Evolutionary conservation across 768 basidiomycete species (phyloP).

Genomic region (Lepiota brunneoincarnata): DNA sequence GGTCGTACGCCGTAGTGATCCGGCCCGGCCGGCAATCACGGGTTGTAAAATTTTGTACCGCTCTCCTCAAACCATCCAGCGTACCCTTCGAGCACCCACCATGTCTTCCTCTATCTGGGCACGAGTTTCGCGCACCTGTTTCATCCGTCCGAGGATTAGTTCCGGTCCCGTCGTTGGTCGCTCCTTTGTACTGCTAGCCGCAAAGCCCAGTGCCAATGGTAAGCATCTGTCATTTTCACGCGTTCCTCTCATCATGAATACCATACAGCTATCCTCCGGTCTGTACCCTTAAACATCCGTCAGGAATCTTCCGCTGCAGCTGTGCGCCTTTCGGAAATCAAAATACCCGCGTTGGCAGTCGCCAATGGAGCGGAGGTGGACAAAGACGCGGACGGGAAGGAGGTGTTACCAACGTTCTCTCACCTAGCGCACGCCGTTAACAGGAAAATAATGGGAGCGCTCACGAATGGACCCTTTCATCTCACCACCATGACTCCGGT

Average conservation of each 20-base stretch:
- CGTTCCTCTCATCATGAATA: not conserved
- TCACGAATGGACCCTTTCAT: conserved; percentile 62
- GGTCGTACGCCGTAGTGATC: no score
- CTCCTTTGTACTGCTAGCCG: conserved; percentile 7
- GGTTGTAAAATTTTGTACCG: conserved; percentile 1
- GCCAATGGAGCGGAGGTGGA: not conserved
- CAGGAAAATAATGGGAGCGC: conserved; percentile 48
- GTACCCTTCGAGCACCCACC: not conserved
- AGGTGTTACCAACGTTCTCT: conserved; percentile 29
- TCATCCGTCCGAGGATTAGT: conserved; percentile 3
- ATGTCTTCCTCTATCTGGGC: conserved; percentile 7
- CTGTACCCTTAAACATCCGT: conserved; percentile 7
- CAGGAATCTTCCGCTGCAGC: not conserved
- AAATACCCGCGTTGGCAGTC: not conserved
- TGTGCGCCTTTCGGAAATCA: not conserved
- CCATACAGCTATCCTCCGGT: not conserved
- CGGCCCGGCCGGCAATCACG: no score
- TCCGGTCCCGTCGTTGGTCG: conserved; percentile 1
- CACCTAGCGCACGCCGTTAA: conserved; percentile 38
- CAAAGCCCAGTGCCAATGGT: conserved; percentile 5
- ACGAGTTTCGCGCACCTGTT: conserved; percentile 5
- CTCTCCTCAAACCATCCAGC: no score
- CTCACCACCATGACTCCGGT: conserved; percentile 77
- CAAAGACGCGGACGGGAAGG: not conserved
- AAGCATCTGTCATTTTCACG: not conserved